Evolutionary conservation across 1,284 basidiomycete genomes (phyloP).

Genomic region (Cryptococcus sp.): DNA sequence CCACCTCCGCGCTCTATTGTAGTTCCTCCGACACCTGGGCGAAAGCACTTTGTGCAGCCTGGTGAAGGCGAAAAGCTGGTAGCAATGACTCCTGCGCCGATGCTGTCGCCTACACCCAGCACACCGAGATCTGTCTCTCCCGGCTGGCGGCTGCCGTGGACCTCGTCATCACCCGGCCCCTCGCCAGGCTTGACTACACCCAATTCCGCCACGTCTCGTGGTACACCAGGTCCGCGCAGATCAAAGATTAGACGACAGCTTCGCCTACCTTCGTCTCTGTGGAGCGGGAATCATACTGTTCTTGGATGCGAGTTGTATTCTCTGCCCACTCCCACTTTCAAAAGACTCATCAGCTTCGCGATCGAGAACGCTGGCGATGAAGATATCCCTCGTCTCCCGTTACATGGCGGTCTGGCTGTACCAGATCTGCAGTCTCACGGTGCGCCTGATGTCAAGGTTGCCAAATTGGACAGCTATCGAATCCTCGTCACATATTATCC

Average conservation of each 20-base stretch:
- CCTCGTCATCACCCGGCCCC: conserved; percentile 21
- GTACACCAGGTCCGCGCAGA: conserved; percentile 5
- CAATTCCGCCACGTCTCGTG: conserved; percentile 28
- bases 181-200: conserved; percentile 31
- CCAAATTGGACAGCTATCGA: conserved; percentile 63
- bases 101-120: conserved; percentile 17
- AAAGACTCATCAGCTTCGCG: conserved; percentile 44
- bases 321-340: conserved; percentile 45
- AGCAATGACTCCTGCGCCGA: conserved; percentile 47
- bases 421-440: conserved; percentile 48
- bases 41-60: conserved; percentile 47
- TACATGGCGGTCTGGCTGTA: conserved; percentile 51
- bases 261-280: conserved; percentile 45
- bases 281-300: conserved; percentile 45
- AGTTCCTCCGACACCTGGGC: conserved; percentile 41
- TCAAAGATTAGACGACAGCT: conserved; percentile 29
- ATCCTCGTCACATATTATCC: conserved; percentile 67
- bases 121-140: conserved; percentile 25
- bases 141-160: conserved; percentile 50
- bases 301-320: conserved; percentile 46
- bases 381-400: conserved; percentile 40
- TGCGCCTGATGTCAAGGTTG: conserved; percentile 46
- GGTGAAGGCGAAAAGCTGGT: conserved; percentile 47
- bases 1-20: conserved; percentile 51
- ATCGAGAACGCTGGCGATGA: conserved; percentile 43